These are phyloP conservation scores for Acanthamoeba sp. DNA, from an alignment of 208 protist species.

Conservation along the genomic window DNA sequence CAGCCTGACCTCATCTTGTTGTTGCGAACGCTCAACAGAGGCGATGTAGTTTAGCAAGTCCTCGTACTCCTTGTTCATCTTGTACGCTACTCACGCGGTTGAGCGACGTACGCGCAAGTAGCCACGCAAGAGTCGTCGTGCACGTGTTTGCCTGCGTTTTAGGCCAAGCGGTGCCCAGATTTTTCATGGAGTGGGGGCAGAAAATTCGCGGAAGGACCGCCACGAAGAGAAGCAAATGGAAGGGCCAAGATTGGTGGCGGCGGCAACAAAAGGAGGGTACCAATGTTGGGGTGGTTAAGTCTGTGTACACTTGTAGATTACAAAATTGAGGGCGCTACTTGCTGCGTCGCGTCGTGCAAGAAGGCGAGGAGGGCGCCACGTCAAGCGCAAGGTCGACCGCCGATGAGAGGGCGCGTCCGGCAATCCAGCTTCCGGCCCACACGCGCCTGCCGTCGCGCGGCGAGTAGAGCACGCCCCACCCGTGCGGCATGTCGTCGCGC, in stretches of 20 bases:
- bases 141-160: no score
- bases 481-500: constrained; percentile 58
- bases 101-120: no score
- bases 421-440: constrained; percentile 62
- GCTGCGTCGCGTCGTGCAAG: not conserved
- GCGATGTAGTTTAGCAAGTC: constrained; percentile 38
- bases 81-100: no score
- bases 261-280: not conserved
- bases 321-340: no score
- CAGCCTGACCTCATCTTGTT: constrained; percentile 60
- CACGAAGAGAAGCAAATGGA: not conserved
- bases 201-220: no score
- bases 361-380: constrained; percentile 16
- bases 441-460: constrained; percentile 12
- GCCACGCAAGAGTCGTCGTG: no score
- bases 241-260: not conserved
- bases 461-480: constrained; percentile 62
- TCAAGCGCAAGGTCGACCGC: not conserved
- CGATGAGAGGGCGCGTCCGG: constrained; percentile 12
- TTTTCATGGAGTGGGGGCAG: no score
- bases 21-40: not conserved
- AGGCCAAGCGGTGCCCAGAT: no score
- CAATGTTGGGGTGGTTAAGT: no score
- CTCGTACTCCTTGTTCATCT: constrained; percentile 65
- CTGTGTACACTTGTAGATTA: no score